Evolutionary conservation across 1,284 basidiomycete genomes (phyloP).

Genomic region (Tremellales sp.): DNA sequence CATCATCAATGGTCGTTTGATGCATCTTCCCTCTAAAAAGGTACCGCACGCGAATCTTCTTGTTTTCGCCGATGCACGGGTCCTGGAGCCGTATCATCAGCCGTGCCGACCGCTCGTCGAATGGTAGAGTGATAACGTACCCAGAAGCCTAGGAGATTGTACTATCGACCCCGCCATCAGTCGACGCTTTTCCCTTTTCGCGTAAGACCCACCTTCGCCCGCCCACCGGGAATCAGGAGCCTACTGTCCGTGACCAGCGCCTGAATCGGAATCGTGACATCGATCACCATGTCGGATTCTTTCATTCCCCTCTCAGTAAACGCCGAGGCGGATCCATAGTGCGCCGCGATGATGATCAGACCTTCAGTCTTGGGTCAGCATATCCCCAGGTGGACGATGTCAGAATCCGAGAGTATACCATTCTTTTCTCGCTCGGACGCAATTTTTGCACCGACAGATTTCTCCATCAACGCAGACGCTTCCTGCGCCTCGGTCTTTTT

Average conservation of each 20-base stretch:
- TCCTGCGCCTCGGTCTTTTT: constrained; percentile 59
- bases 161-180: constrained; percentile 10
- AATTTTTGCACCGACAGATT: constrained; percentile 47
- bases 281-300: constrained; percentile 50
- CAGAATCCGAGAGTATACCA: constrained; percentile 29
- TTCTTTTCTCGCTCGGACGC: constrained; percentile 45
- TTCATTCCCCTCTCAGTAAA: constrained; percentile 52
- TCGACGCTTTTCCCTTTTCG: neutral
- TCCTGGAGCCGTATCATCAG: constrained; percentile 25
- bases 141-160: constrained; percentile 46
- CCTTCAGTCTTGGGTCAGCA: too few relatives aligned
- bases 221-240: constrained; percentile 70
- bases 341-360: constrained; percentile 67
- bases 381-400: too few relatives aligned
- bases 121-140: constrained; percentile 18
- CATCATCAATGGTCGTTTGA: constrained; percentile 70
- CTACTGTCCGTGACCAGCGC: constrained; percentile 74
- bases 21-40: constrained; percentile 69
- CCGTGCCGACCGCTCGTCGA: neutral
- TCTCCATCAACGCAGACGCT: constrained; percentile 51
- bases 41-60: constrained; percentile 66
- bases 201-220: constrained; percentile 50
- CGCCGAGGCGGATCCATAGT: constrained; percentile 55
- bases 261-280: constrained; percentile 77
- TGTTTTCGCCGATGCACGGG: constrained; percentile 48